Evolutionary conservation across 23 red algal species (phyloP), one percentile per base, ranked within the genome.

Genomic region (Gracilaria caudata): DNA sequence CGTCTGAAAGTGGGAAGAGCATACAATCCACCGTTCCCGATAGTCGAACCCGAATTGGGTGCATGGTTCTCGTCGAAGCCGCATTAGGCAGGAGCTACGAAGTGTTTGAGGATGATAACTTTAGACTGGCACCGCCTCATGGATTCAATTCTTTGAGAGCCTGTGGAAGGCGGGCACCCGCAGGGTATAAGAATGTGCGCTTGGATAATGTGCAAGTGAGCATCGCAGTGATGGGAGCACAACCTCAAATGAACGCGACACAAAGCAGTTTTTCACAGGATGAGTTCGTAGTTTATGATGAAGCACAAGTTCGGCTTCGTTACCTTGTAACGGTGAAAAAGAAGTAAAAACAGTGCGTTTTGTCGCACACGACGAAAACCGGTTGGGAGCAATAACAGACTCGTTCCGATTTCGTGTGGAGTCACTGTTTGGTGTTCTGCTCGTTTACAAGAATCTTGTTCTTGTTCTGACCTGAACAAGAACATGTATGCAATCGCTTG

Each of bases 301-400:
- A 93, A 79, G 80, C 90, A 35, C 90, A 93, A 14, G 90, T 79
- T 34, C 77, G 90, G 19, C 53, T 93, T 34, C 90, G 90, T n/a
- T 93, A 93, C 37, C 36, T 93, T 6, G 63, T 93, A 1, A 91
- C 77, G 0, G 75, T 91, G 11, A 80, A 73, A 38, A 89, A 68
- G 85, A 68, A 75, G 51, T 80, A 80, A 21, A 34, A 47, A 21
- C 8, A 2, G n/a, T 66, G 58, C 21, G 3, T 32, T 19, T 66
- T 8, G 61, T 17, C 3, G 29, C 10, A 37, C 4, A 30, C 8
- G 30, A 12, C 13, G 61, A 66, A 66, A 26, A 30, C 23, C 6
- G 61, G 11, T 33, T 26, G 2, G 61, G 8, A 35, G n/a, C 26
- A 30, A 7, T 8, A 36, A 17, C 0, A 33, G 26, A 36, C 30